These are phyloP conservation scores for Fusarium decemcellulare DNA, from an alignment of 2,329 filamentous ascomycete species.

Conservation along the genomic window DNA sequence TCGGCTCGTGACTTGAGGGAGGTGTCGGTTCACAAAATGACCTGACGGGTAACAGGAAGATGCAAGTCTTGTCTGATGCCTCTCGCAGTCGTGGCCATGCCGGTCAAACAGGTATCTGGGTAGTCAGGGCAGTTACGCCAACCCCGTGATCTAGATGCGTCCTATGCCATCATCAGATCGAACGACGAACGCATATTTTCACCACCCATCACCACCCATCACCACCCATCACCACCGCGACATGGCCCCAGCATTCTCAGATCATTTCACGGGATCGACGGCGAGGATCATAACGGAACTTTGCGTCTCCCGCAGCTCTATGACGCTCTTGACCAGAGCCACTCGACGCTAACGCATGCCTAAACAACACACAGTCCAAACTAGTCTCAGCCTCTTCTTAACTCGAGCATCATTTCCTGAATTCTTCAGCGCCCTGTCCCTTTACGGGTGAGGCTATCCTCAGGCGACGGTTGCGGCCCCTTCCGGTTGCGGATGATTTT, in stretches of 20 bases:
- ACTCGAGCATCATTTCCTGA: conserved; percentile 25
- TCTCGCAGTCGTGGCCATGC: not conserved
- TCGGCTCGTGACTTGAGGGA: not conserved
- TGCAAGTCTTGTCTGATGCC: conserved; percentile 15
- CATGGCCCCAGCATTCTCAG: not conserved
- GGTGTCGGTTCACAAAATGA: not conserved
- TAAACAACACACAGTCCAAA: conserved; percentile 12
- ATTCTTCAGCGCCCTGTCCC: conserved; percentile 4
- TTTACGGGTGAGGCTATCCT: conserved; percentile 25
- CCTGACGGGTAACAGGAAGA: not conserved
- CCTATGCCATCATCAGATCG: conserved; percentile 19
- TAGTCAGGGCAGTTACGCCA: not conserved
- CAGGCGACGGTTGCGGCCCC: not conserved
- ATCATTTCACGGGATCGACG: conserved; percentile 30
- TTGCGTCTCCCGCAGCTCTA: conserved; percentile 26
- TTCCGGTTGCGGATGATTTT: conserved; percentile 24
- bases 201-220: conserved; percentile 19
- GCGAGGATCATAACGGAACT: conserved; percentile 30
- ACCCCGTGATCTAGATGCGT: conserved; percentile 1
- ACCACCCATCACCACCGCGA: conserved; percentile 14
- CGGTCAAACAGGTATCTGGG: not conserved
- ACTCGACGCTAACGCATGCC: conserved; percentile 25
- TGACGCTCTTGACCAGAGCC: conserved; percentile 29
- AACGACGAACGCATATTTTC: not conserved
- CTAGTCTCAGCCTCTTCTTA: conserved; percentile 29